These are phyloP conservation scores for Streptanthus diversifolius DNA, from an alignment of 345 rosid genomes.

Conservation along the genomic window DNA sequence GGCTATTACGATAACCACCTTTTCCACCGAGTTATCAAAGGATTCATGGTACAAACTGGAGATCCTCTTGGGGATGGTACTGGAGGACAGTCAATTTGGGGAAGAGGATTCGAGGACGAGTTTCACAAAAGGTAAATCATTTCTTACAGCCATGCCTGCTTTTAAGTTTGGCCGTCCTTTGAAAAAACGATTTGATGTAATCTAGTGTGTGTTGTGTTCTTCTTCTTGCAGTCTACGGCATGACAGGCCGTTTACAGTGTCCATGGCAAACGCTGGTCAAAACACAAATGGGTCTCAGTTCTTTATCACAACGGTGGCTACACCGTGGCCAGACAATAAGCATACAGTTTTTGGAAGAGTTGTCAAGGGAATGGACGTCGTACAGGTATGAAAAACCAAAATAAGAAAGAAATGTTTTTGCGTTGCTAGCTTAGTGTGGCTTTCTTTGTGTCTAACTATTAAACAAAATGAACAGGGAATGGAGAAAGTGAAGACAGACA, in stretches of 20 bases:
- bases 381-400: slow-evolving; percentile 56
- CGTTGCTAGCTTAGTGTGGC: background rate
- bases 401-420: background rate
- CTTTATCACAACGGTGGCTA: slow-evolving; percentile 94
- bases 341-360: slow-evolving; percentile 97
- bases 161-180: background rate
- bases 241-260: slow-evolving; percentile 90
- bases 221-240: slow-evolving; percentile 65
- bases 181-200: background rate
- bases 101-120: slow-evolving; percentile 98
- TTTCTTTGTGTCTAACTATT: background rate
- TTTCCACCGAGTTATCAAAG: slow-evolving; percentile 91
- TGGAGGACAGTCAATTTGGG: slow-evolving; percentile 99
- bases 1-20: slow-evolving; percentile 96
- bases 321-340: slow-evolving; percentile 97
- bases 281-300: slow-evolving; percentile 93
- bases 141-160: background rate
- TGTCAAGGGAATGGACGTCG: slow-evolving; percentile 92
- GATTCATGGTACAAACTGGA: slow-evolving; percentile 98
- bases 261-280: slow-evolving; percentile 94
- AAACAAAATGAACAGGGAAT: slow-evolving; percentile 48
- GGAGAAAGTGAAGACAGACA: slow-evolving; percentile 97
- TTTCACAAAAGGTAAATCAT: slow-evolving; percentile 84
- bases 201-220: background rate
- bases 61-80: slow-evolving; percentile 99